phyloP scores from a whole-genome alignment of 148 eudicot genomes.

The Pharnaceum exiguum region DNA sequence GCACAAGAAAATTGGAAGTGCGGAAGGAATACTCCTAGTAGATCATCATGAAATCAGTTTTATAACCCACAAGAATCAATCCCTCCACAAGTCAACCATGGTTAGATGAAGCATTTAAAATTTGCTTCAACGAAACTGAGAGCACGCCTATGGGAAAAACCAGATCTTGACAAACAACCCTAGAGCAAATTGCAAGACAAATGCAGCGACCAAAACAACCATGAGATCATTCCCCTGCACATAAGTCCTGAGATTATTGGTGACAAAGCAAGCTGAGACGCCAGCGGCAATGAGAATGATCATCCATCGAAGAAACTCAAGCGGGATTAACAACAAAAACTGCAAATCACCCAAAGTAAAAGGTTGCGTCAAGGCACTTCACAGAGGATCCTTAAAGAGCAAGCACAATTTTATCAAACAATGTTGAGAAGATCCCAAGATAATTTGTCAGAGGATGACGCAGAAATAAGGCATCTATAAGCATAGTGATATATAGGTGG shows the following conservation, averaged over 20 bases:
- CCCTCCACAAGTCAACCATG: neutral
- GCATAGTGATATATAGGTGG: neutral
- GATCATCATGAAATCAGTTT: no score
- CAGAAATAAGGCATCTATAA: neutral
- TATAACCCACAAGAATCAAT: no score
- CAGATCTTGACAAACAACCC: slow-evolving; percentile 85
- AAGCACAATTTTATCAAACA: no score
- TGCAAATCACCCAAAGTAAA: slow-evolving; percentile 33
- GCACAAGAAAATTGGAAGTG: no score
- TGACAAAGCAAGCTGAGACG: slow-evolving; percentile 73
- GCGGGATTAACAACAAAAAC: slow-evolving; percentile 77
- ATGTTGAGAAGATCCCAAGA: no score
- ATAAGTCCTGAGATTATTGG: slow-evolving; percentile 62
- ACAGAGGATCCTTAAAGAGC: neutral
- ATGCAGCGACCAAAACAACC: slow-evolving; percentile 64
- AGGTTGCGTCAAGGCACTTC: neutral
- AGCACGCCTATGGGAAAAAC: slow-evolving; percentile 52
- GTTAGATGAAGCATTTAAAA: neutral
- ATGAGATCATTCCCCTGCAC: slow-evolving; percentile 49
- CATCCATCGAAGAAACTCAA: slow-evolving; percentile 79
- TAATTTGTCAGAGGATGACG: slow-evolving; percentile 1
- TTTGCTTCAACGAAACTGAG: neutral
- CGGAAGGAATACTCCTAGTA: no score
- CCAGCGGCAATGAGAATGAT: slow-evolving; percentile 59
- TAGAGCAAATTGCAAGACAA: slow-evolving; percentile 66